A percentile compares a stretch with the other conserved stretches of the same genome.
These are phyloP conservation scores for Pulicaria dysenterica DNA, from an alignment of 129 eudicot species.

Conservation along the genomic window DNA sequence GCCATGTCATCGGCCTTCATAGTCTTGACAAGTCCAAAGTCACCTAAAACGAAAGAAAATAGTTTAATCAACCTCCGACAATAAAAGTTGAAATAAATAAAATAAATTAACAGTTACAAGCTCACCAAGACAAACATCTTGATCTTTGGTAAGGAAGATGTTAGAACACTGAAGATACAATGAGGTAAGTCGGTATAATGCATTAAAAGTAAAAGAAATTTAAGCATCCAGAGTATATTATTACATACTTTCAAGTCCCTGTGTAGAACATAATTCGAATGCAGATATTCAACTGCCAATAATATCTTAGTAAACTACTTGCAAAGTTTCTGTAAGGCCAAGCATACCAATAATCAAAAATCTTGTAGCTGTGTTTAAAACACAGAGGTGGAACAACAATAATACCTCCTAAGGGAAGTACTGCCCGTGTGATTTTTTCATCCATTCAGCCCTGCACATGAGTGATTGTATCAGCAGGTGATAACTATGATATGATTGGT, in stretches of 20 bases:
- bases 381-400: constrained; percentile 6
- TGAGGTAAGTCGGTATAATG: constrained; percentile 19
- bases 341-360: constrained; percentile 18
- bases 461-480: too few relatives aligned
- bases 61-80: not conserved
- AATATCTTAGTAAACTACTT: constrained; percentile 93
- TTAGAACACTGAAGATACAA: constrained; percentile 79
- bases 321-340: constrained; percentile 66
- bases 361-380: not conserved
- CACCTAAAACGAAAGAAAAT: constrained; percentile 52
- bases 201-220: constrained; percentile 4
- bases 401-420: constrained; percentile 90
- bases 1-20: constrained; percentile 98
- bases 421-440: constrained; percentile 81
- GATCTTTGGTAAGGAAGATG: constrained; percentile 95
- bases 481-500: too few relatives aligned
- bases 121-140: constrained; percentile 96
- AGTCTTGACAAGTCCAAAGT: constrained; percentile 98
- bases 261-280: too few relatives aligned
- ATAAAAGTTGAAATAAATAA: constrained; percentile 8
- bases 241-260: constrained; percentile 81
- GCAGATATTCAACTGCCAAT: constrained; percentile 94
- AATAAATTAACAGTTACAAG: constrained; percentile 19
- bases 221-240: constrained; percentile 22
- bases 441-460: too few relatives aligned